Base-by-base conservation (phyloP, 768 basidiomycete species). In the Sutorius australiensis region DNA sequence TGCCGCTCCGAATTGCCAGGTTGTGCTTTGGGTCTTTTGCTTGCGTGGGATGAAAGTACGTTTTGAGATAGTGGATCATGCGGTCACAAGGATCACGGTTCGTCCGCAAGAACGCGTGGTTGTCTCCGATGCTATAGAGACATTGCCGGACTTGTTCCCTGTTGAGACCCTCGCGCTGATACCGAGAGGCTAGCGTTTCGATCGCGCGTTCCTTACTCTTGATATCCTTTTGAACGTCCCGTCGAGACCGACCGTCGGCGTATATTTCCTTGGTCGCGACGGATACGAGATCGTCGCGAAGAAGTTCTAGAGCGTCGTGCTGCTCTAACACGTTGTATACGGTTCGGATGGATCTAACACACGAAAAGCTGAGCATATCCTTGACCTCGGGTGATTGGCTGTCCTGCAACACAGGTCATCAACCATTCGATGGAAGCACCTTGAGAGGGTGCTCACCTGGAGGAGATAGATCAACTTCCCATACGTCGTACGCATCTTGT, bases 41-140 rank as follows among this genome's bases (percentile, higher is more conserved):
- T 46, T 84, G 79, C 3, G 83, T 84, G 6, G 91, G 80, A 57
- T 92, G 81, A 77, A 92, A 93, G 63, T 86, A 77, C 54, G 83
- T 72, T 66, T 87, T 89, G 58, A 93, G 73, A 62, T 84, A 87
- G 4, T 61, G 65, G 48, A 93, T 92, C 87, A 92, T 87, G 51
- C 79, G 77, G 53, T 93, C 90, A 71, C 91, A 93, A 44, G 91
- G 91, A 64, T 93, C 91, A 36, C 91, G 87, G 59, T 93, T 92
- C 50, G 81, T 81, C 28, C 91, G 82, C 57, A 92, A 71, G 77
- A 93, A 93, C 11, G 91, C 88, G 64, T 92, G 89, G 62, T 93
- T 93, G 68, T 93, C 91, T 3, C 91, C 91, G 46, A 93, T 92
- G 61, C 86, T 89, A 67, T 92, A 93, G 46, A 93, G 68, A 63